phyloP scores from a whole-genome alignment of 352 stramenopile species.

The Thraustotheca clavata region DNA sequence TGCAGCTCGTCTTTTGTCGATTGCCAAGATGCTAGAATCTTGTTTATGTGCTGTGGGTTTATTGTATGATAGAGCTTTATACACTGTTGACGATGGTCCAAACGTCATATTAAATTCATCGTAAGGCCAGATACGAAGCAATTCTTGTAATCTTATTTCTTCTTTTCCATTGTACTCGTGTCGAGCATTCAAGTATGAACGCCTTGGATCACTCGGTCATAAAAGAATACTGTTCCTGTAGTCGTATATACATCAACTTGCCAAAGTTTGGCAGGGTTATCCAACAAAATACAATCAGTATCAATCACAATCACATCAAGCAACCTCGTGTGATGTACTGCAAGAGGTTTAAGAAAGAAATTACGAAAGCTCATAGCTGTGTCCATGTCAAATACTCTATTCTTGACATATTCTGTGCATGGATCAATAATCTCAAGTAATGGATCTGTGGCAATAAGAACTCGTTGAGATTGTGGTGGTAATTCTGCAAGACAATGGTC shows the following conservation, averaged over 20 bases:
- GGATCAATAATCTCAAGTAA: constrained; percentile 58
- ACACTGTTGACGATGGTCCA: constrained; percentile 33
- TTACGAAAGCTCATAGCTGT: constrained; percentile 35
- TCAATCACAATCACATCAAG: constrained; percentile 21
- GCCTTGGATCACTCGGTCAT: constrained; percentile 42
- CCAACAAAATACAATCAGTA: constrained; percentile 22
- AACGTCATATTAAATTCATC: constrained; percentile 27
- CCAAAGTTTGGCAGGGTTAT: constrained; percentile 12
- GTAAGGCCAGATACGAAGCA: constrained; percentile 43
- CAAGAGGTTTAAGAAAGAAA: constrained; percentile 55
- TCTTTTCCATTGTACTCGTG: constrained; percentile 23
- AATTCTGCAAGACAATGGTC: constrained; percentile 45
- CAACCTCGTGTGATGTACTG: constrained; percentile 29
- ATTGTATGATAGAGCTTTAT: constrained; percentile 32
- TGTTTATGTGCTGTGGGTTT: constrained; percentile 38
- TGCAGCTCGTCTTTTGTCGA: constrained; percentile 32
- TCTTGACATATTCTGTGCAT: constrained; percentile 31
- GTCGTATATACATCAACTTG: constrained; percentile 27
- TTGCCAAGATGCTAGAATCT: constrained; percentile 50
- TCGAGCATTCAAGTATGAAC: constrained; percentile 27
- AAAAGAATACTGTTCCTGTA: constrained; percentile 56
- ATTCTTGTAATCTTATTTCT: constrained; percentile 27
- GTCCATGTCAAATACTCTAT: constrained; percentile 7
- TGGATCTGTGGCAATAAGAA: constrained; percentile 37
- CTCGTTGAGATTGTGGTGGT: constrained; percentile 24